Evolutionary conservation across 2,329 filamentous ascomycete species (phyloP).

Genomic region (Cladosporium phlei): DNA sequence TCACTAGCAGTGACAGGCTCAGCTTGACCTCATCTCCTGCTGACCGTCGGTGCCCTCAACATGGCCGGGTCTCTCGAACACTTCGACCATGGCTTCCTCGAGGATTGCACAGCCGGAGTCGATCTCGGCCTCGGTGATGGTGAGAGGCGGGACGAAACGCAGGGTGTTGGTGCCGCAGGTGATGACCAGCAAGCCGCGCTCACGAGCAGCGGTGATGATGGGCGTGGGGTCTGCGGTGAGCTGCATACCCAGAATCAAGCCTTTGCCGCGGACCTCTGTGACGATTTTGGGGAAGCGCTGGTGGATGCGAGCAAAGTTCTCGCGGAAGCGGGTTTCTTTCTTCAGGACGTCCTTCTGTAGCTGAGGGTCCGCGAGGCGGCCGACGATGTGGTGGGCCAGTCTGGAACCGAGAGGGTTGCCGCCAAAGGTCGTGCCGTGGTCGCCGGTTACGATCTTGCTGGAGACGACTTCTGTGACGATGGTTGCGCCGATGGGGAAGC

Average conservation of each 20-base stretch:
- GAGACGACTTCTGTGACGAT: slow-evolving; percentile 63
- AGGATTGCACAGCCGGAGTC: slow-evolving; percentile 70
- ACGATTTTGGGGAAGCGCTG: slow-evolving; percentile 66
- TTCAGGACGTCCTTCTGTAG: slow-evolving; percentile 65
- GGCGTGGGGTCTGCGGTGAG: slow-evolving; percentile 65
- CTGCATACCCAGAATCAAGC: slow-evolving; percentile 83
- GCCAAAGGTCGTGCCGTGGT: slow-evolving; percentile 92
- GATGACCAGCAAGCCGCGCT: slow-evolving; percentile 83
- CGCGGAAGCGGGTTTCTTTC: slow-evolving; percentile 60
- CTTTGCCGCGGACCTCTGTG: slow-evolving; percentile 73
- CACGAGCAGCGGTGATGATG: slow-evolving; percentile 78
- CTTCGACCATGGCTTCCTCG: slow-evolving; percentile 59
- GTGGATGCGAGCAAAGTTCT: slow-evolving; percentile 54
- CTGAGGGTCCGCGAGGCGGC: slow-evolving; percentile 64
- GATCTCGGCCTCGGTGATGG: slow-evolving; percentile 77
- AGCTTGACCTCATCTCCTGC: slow-evolving; percentile 43
- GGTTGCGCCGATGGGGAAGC: slow-evolving; percentile 88
- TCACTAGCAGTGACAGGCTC: no score
- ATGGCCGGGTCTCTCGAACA: slow-evolving; percentile 41
- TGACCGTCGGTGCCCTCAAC: slow-evolving; percentile 39
- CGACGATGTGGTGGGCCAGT: slow-evolving; percentile 80
- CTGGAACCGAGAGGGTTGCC: slow-evolving; percentile 84
- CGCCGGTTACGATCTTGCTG: slow-evolving; percentile 65
- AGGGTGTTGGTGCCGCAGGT: slow-evolving; percentile 90
- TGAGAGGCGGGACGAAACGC: slow-evolving; percentile 82